Percentiles rank a stretch among this genome's conserved stretches.
Evolutionary conservation across 192 early-diverging fungal species (phyloP).

Genomic region (Kickxella alabastrina): DNA sequence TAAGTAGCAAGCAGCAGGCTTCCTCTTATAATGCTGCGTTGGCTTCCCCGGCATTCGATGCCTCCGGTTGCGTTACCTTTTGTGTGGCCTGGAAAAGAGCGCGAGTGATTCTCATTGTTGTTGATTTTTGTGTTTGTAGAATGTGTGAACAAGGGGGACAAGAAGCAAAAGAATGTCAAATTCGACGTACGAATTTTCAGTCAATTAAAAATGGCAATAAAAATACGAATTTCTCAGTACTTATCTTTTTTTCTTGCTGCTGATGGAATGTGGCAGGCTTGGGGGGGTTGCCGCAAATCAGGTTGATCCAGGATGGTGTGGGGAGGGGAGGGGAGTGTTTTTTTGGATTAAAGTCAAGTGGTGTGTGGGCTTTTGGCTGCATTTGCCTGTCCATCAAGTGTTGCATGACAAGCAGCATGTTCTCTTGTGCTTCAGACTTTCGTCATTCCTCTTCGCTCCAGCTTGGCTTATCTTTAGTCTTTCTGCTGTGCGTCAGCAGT

Average conservation of each 20-base stretch:
- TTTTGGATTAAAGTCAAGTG: too few species aligned
- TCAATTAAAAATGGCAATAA: too few species aligned
- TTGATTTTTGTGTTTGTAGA: neutral
- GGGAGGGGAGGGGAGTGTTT: too few species aligned
- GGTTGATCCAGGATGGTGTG: too few species aligned
- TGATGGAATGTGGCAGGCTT: too few species aligned
- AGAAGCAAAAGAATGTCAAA: neutral
- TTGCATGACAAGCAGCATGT: too few species aligned
- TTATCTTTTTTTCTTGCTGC: too few species aligned
- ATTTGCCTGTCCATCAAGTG: neutral
- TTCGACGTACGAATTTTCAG: too few species aligned
- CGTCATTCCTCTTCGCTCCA: neutral
- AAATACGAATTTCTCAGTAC: too few species aligned
- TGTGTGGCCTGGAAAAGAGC: conserved; percentile 36
- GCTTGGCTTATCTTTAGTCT: neutral
- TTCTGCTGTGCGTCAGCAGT: neutral
- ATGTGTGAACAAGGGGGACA: neutral
- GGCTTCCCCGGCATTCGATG: neutral
- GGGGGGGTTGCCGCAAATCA: too few species aligned
- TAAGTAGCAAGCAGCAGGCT: neutral
- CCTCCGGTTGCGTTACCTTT: conserved; percentile 18
- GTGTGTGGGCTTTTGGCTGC: too few species aligned
- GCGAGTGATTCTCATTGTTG: conserved; percentile 39
- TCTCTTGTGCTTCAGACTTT: neutral
- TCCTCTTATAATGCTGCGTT: too few species aligned